These are phyloP conservation scores for Polyporus arcularius DNA, from an alignment of 768 basidiomycete genomes.

Conservation along the genomic window DNA sequence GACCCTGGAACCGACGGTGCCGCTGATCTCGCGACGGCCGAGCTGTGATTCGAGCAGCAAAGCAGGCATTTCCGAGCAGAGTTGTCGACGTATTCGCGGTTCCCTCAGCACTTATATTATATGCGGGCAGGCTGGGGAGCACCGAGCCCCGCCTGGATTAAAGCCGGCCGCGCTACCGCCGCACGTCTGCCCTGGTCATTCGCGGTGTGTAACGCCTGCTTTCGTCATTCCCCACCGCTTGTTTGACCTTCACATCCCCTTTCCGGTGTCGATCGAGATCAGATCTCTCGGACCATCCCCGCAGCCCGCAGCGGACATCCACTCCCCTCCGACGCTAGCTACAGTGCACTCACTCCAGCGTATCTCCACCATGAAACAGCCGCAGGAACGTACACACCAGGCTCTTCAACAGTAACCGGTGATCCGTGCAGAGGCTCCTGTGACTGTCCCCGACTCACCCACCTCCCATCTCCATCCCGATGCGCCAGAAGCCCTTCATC, in stretches of 20 bases:
- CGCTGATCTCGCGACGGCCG: slow-evolving; percentile 15
- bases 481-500: background rate
- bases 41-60: slow-evolving; percentile 18
- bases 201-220: background rate
- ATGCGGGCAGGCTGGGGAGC: background rate
- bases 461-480: slow-evolving; percentile 11
- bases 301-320: background rate
- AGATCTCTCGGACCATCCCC: slow-evolving; percentile 2
- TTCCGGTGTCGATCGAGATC: slow-evolving; percentile 12
- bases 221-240: slow-evolving; percentile 10
- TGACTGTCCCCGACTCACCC: background rate
- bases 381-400: too few relatives aligned
- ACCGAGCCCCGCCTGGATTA: background rate
- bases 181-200: background rate
- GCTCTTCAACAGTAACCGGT: background rate
- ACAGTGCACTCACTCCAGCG: background rate
- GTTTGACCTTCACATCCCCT: background rate
- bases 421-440: background rate
- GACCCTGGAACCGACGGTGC: slow-evolving; percentile 8
- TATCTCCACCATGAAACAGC: too few relatives aligned
- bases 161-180: slow-evolving; percentile 11
- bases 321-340: background rate
- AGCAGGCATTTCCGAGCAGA: slow-evolving; percentile 11
- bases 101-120: background rate
- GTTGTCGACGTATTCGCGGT: background rate